phyloP scores from a whole-genome alignment of 306 rosid species.

The Inga leiocalycina region DNA sequence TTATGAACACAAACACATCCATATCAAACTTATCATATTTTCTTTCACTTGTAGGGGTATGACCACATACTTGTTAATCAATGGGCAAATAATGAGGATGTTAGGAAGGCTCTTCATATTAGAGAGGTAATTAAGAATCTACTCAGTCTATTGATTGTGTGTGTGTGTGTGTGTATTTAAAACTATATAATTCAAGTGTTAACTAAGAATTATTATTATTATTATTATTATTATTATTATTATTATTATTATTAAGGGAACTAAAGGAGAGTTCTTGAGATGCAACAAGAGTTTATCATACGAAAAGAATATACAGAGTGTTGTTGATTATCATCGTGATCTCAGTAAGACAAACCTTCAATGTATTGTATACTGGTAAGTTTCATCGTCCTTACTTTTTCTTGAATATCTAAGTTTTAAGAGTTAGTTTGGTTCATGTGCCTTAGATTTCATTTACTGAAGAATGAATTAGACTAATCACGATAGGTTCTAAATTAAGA shows the following conservation, averaged over 20 bases:
- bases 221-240: background rate
- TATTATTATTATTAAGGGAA: conserved; percentile 24
- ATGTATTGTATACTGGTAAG: conserved; percentile 33
- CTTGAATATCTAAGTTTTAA: background rate
- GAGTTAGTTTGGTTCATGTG: background rate
- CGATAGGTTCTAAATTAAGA: too few species aligned
- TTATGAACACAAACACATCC: too few species aligned
- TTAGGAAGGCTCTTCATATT: conserved; percentile 34
- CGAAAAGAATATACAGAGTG: conserved; percentile 1
- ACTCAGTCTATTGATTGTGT: background rate
- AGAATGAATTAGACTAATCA: background rate
- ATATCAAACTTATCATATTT: too few species aligned
- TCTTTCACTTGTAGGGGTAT: background rate
- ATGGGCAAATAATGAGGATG: conserved; percentile 39
- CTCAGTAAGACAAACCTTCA: conserved; percentile 26
- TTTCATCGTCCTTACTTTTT: background rate
- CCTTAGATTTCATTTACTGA: too few species aligned
- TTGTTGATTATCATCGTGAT: conserved; percentile 29
- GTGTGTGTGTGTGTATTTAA: too few species aligned
- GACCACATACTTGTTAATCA: background rate
- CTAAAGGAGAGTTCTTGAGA: conserved; percentile 10
- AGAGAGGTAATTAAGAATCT: conserved; percentile 28
- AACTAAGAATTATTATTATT: background rate
- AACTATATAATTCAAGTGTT: too few species aligned
- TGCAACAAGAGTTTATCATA: conserved; percentile 13